Base-by-base conservation (phyloP, 148 eudicot genomes). In the Rhododendron kiyosumense region DNA sequence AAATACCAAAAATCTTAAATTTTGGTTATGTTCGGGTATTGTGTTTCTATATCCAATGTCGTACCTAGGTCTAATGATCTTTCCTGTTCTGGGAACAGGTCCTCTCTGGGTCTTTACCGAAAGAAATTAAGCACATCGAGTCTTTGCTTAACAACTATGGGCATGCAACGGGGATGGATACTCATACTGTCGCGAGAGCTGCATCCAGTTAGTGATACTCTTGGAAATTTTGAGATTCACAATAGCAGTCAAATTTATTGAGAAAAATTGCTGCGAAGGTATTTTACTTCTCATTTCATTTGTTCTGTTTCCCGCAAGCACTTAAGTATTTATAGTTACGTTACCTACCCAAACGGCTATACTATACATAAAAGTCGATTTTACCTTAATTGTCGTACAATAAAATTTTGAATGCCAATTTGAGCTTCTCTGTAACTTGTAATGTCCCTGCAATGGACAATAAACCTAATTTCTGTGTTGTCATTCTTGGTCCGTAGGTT, bases 41-140 rank as follows among this genome's bases (percentile, higher is more conserved):
- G 49, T 77, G 15, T 77, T 20, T 45, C 81, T 43, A n/a, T n/a
- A 24, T 28, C 38, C 45, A 14, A 32, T 59, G 65, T 38, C 20
- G 4, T 87, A 46, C 4, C 41, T 51, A 36, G 69, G 83, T 79
- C 36, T 82, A 73, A 82, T 79, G n/a, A 67, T 63, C 48, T 85
- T n/a, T 67, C n/a, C 67, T 88, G 17, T 61, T 12, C 77, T 69
- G 63, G 65, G 80, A 86, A 83, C 90, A 96, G 99, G 99, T 96
- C 69, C 97, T 96, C 45, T 95, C 98, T 14, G 97, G 91, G 65
- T 96, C 99, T 46, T 77, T 96, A 86, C 99, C 99, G 14, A 96
- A 96, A 89, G 96, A 96, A 83, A 83, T 93, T 9, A 94, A 86
- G 63, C 99, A 96, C 85, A 85, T 95, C 12, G 95, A 95, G 82